Conservation (phyloP, 1,284 basidiomycete genomes). For the Moniliella sp. region DNA sequence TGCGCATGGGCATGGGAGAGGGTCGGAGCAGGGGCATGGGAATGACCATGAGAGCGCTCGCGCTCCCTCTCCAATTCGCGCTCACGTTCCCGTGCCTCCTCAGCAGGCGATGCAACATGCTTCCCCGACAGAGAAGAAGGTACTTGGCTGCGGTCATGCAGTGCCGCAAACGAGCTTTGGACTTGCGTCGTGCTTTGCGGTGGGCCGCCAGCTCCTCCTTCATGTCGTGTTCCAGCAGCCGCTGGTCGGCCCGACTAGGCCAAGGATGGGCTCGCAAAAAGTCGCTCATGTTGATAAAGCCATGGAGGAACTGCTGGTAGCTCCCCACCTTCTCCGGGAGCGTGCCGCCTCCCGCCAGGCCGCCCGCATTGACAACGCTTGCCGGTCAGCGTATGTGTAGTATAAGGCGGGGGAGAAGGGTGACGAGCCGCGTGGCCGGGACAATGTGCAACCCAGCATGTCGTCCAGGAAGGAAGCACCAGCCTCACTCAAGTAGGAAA, state of each 20-base stretch:
- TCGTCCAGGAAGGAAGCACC: constrained; percentile 65
- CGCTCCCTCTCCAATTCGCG: no score
- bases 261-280: constrained; percentile 65
- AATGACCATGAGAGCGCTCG: no score
- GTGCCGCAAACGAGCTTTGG: constrained; percentile 16
- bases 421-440: constrained; percentile 58
- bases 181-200: constrained; percentile 16
- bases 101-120: no score
- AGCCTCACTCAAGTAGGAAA: constrained; percentile 43
- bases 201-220: constrained; percentile 49
- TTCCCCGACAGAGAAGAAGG: no score
- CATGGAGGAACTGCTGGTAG: constrained; percentile 67
- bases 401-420: constrained; percentile 41
- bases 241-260: constrained; percentile 51
- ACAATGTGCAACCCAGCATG: constrained; percentile 58
- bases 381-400: constrained; percentile 35
- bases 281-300: constrained; percentile 64
- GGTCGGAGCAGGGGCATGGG: no score
- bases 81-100: no score
- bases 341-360: constrained; percentile 40
- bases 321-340: constrained; percentile 68
- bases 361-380: constrained; percentile 3
- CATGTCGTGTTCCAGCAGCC: constrained; percentile 41
- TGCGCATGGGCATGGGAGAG: no score
- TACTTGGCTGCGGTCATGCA: no score